A percentile compares a stretch with the other conserved stretches of the same genome.
These are phyloP conservation scores for Iberis pinnata DNA, from an alignment of 345 rosid species.

Conservation along the genomic window DNA sequence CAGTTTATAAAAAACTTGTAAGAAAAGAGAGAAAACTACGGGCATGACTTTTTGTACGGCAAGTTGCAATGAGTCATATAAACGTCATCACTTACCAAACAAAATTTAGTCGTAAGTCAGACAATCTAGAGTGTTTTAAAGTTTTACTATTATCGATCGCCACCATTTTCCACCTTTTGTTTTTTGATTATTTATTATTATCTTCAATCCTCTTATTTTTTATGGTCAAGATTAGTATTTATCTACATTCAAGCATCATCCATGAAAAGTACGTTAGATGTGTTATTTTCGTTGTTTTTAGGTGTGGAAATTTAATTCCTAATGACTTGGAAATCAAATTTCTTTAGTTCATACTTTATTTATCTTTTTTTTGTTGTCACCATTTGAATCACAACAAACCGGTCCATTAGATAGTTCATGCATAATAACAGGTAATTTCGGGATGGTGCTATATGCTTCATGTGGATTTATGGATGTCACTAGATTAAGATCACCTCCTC, in stretches of 20 bases:
- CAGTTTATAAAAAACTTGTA: neutral
- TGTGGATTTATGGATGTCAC: too few species aligned
- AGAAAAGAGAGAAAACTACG: slow-evolving; percentile 9
- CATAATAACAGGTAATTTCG: too few species aligned
- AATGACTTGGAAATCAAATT: neutral
- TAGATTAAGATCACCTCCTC: too few species aligned
- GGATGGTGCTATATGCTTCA: too few species aligned
- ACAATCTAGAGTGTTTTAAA: slow-evolving; percentile 34
- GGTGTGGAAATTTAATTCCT: slow-evolving; percentile 19
- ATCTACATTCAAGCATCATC: slow-evolving; percentile 16
- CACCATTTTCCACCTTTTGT: neutral
- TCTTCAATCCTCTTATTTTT: too few species aligned
- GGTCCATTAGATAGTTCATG: too few species aligned
- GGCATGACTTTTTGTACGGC: slow-evolving; percentile 33
- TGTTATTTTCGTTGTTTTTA: slow-evolving; percentile 12
- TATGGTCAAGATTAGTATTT: neutral
- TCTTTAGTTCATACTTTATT: slow-evolving; percentile 13
- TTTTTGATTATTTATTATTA: neutral
- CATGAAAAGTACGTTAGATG: slow-evolving; percentile 25
- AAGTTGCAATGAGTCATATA: slow-evolving; percentile 24
- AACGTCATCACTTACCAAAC: slow-evolving; percentile 25
- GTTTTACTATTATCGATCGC: neutral
- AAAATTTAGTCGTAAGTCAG: slow-evolving; percentile 33
- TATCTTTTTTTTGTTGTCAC: too few species aligned
- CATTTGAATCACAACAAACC: too few species aligned